Evolutionary conservation across 163 green algal species (phyloP).

Genomic region (Chlorella variabilis): DNA sequence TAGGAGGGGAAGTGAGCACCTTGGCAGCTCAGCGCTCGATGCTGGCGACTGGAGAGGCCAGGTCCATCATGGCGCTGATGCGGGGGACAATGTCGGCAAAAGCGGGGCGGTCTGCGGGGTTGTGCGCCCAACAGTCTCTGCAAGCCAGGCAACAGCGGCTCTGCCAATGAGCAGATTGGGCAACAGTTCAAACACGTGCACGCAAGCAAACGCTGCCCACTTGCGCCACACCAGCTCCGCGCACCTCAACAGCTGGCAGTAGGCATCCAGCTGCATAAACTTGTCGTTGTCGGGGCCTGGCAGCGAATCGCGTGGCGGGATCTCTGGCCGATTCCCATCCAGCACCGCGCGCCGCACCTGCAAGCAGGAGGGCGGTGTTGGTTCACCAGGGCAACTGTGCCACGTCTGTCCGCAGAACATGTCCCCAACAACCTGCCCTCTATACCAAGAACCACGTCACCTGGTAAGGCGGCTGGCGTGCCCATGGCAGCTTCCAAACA

Average conservation of each 20-base stretch:
- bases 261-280: not conserved
- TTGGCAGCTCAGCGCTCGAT: not conserved
- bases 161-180: too few relatives aligned
- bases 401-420: too few relatives aligned
- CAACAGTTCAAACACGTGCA: too few relatives aligned
- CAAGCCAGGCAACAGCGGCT: too few relatives aligned
- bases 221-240: not conserved
- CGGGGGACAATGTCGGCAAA: constrained; percentile 61
- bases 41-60: not conserved
- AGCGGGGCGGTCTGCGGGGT: constrained; percentile 52
- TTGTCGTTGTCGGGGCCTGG: not conserved
- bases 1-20: too few relatives aligned
- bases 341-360: constrained; percentile 1
- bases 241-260: constrained; percentile 10
- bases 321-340: not conserved
- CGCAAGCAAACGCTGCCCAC: too few relatives aligned
- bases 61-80: constrained; percentile 11
- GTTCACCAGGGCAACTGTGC: too few relatives aligned
- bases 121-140: constrained; percentile 59
- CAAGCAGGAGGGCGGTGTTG: too few relatives aligned
- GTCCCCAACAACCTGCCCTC: too few relatives aligned
- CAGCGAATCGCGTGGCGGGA: not conserved
- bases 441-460: not conserved
- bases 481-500: not conserved
- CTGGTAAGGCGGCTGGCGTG: constrained; percentile 1